Percentiles rank a stretch among this genome's conserved stretches.
phyloP scores from a whole-genome alignment of 768 basidiomycete genomes.

The Fibroporia radiculosa region DNA sequence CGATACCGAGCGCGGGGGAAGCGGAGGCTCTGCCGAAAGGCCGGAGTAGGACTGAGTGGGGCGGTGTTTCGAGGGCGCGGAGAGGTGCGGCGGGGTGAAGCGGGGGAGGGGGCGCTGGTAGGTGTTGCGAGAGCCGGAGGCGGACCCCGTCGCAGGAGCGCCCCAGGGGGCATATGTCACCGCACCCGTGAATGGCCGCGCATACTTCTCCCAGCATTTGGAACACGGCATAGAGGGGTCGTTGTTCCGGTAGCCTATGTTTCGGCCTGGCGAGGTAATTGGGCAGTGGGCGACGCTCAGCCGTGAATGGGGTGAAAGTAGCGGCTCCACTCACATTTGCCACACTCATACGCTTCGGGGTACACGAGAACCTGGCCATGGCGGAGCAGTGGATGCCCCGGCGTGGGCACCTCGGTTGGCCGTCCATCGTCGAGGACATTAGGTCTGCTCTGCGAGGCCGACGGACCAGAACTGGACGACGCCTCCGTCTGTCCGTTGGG shows the following conservation, averaged over 20 bases:
- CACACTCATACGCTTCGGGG: slow-evolving; percentile 52
- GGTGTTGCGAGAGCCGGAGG: slow-evolving; percentile 1
- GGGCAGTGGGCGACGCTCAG: not conserved
- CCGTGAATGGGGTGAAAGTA: not conserved
- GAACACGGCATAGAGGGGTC: slow-evolving; percentile 64
- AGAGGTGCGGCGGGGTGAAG: slow-evolving; percentile 14
- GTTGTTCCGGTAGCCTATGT: slow-evolving; percentile 64
- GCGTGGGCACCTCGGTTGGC: slow-evolving; percentile 54
- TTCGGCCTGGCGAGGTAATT: slow-evolving; percentile 51
- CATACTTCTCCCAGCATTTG: slow-evolving; percentile 69
- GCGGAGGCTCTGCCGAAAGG: not conserved
- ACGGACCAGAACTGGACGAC: slow-evolving; percentile 9
- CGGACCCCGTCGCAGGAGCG: not conserved
- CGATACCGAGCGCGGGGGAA: slow-evolving; percentile 7
- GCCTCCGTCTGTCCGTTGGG: slow-evolving; percentile 5
- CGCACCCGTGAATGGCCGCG: slow-evolving; percentile 52
- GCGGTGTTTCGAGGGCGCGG: not conserved
- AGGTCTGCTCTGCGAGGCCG: slow-evolving; percentile 3
- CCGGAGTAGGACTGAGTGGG: not conserved
- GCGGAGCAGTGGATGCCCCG: slow-evolving; percentile 61
- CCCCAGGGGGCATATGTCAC: slow-evolving; percentile 45
- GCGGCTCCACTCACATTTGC: slow-evolving; percentile 49
- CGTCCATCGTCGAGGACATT: slow-evolving; percentile 39
- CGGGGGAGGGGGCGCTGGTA: slow-evolving; percentile 17
- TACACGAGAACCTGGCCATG: slow-evolving; percentile 63